Conservation (phyloP, 2,329 filamentous ascomycete species). For the Sclerotinia minor region DNA sequence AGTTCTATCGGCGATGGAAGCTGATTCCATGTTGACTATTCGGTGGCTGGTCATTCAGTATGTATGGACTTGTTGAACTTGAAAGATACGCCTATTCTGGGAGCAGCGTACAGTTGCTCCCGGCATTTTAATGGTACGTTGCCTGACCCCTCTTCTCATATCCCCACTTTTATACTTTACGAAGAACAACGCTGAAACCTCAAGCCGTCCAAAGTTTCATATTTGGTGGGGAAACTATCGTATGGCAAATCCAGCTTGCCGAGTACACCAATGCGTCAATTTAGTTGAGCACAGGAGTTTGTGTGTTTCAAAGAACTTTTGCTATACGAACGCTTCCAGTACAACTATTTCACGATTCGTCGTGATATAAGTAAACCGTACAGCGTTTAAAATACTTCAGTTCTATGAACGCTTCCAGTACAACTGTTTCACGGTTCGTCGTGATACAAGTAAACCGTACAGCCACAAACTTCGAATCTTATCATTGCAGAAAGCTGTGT, state of each 20-base stretch:
- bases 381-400: slow-evolving; percentile 1
- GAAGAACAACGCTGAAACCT: background rate
- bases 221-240: slow-evolving; percentile 10
- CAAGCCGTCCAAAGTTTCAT: slow-evolving; percentile 11
- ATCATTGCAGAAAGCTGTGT: slow-evolving; percentile 16
- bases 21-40: slow-evolving; percentile 12
- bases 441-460: slow-evolving; percentile 20
- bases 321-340: slow-evolving; percentile 13
- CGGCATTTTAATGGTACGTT: slow-evolving; percentile 12
- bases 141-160: no score
- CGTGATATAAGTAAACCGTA: slow-evolving; percentile 5
- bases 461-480: slow-evolving; percentile 6
- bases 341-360: slow-evolving; percentile 5
- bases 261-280: background rate
- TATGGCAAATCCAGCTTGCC: slow-evolving; percentile 19
- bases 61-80: slow-evolving; percentile 20
- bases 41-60: slow-evolving; percentile 11
- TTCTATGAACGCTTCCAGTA: slow-evolving; percentile 13
- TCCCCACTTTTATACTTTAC: background rate
- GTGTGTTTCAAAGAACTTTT: slow-evolving; percentile 11
- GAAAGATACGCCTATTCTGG: slow-evolving; percentile 11
- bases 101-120: slow-evolving; percentile 17
- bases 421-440: background rate
- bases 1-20: slow-evolving; percentile 15
- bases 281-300: slow-evolving; percentile 9